Base-by-base conservation (phyloP, 2,329 filamentous ascomycete genomes). In the Cladosporium oxysporum region DNA sequence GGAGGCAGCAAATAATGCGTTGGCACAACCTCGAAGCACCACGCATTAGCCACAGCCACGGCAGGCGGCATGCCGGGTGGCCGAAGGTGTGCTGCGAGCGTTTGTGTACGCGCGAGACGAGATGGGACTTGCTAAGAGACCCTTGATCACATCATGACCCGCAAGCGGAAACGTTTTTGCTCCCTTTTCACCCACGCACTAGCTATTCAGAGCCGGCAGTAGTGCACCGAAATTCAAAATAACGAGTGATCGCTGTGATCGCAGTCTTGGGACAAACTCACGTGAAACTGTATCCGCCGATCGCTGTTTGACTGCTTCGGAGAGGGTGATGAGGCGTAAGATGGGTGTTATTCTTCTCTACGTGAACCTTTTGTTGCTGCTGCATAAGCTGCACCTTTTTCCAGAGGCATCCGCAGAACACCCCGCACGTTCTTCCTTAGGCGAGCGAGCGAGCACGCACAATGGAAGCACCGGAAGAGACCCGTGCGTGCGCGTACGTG, bases 161-260 rank as follows among this genome's bases (percentile, higher is more conserved):
- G 41, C 41, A 47, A 47, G 8, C 41, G 41, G 11, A 47, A 47
- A 47, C 41, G 41, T 47, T 10, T 47, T 47, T 47, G 41, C 41
- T 53, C 28, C 52, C 52, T 33, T 55, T 33, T 14, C n/a, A 23
- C n/a, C n/a, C n/a, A 47, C n/a, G 41, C 41, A 44, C 41, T 44
- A 44, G 41, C 41, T 31, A 55, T n/a, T 55, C 52, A 55, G 29
- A 55, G 52, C 52, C 52, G 52, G 31, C 52, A 55, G 52, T 55
- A 33, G 50, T 33, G 50, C 50, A 28, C 50, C 50, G 18, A 18
- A 44, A 18, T 44, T 7, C n/a, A 47, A 47, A 47, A 47, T 21
- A 47, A 47, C 11, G 41, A 21, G 37, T 41, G 41, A 11, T 21
- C 6, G 5, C 6, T 26, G 23, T 26, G 23, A 26, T 26, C 23